Evolutionary conservation across 2,329 filamentous ascomycete species (phyloP), one percentile per base, ranked within the genome.

Genomic region (Cytospora piceicola): DNA sequence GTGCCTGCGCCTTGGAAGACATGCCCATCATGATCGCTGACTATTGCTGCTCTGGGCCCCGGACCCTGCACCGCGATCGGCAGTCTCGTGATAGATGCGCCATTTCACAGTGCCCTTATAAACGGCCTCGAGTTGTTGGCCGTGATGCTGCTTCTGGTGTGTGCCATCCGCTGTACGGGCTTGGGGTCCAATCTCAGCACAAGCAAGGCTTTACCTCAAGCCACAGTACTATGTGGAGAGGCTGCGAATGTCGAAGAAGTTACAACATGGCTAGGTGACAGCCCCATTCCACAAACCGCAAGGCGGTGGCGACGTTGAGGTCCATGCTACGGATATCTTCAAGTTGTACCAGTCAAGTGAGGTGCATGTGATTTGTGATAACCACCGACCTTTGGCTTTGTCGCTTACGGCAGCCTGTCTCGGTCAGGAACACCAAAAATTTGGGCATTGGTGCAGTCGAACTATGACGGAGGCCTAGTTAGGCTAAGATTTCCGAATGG

Each of bases 401-500:
- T 5, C 9, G 46, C 46, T 49, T 49, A 49, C 46, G 46, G 20
- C n/a, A n/a, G 46, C 46, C n/a, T 22, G 46, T 24, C n/a, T 49
- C 20, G 46, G n/a, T 49, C 61, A 30, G 53, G 22, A 24, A 52
- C 42, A 42, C 22, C 39, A 36, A 57, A 52, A 22, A 24, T 22
- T 7, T 22, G 17, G 53, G 39, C 15, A 39, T 29, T 22, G 27
- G 15, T 20, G 14, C 36, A 55, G 39, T 63, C 49, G n/a, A 36
- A 57, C 14, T 20, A 30, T 63, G 60, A 56, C 22, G 60, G 34
- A 27, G 29, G 53, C 4, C 6, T 51, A n/a, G 15, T 24, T 36
- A n/a, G 29, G 53, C 61, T 39, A 49, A 57, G 30, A 57, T 29
- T 9, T 52, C 29, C 29, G 53, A 52, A 63, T 63, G 61, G 39